These are phyloP conservation scores for Trichothecium roseum DNA, from an alignment of 2,329 filamentous ascomycete species.

Conservation along the genomic window DNA sequence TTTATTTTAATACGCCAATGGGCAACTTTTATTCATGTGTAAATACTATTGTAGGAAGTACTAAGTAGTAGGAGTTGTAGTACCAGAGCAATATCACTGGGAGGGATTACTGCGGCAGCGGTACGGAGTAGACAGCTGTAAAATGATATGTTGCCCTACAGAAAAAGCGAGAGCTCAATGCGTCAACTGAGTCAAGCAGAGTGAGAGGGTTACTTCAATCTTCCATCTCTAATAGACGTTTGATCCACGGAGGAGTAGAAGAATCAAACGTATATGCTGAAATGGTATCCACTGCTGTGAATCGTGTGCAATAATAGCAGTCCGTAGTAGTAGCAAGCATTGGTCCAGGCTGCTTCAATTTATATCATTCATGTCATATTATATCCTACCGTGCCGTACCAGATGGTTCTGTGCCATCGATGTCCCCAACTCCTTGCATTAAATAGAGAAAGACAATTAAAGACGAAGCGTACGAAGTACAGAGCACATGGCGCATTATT, in stretches of 20 bases:
- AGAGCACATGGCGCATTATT: neutral
- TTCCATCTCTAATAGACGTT: constrained; percentile 46
- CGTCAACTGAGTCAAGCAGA: constrained; percentile 34
- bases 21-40: too few relatives aligned
- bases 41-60: too few relatives aligned
- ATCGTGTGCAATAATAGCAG: neutral
- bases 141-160: constrained; percentile 27
- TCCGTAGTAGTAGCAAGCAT: too few relatives aligned
- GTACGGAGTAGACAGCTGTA: neutral
- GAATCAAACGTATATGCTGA: constrained; percentile 44
- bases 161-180: constrained; percentile 38
- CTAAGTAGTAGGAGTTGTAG: too few relatives aligned
- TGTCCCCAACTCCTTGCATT: neutral
- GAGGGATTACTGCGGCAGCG: too few relatives aligned
- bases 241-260: constrained; percentile 37
- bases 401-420: neutral
- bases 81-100: too few relatives aligned
- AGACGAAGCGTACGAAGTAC: neutral
- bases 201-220: constrained; percentile 39
- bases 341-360: neutral
- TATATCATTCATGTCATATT: neutral
- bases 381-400: constrained; percentile 1
- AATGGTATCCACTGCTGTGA: constrained; percentile 22
- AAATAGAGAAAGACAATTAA: too few relatives aligned
- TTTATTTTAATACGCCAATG: too few relatives aligned